A percentile compares a stretch with the other conserved stretches of the same genome.
Evolutionary conservation across 2,329 filamentous ascomycete species (phyloP).

Genomic region (Fusarium succisae): DNA sequence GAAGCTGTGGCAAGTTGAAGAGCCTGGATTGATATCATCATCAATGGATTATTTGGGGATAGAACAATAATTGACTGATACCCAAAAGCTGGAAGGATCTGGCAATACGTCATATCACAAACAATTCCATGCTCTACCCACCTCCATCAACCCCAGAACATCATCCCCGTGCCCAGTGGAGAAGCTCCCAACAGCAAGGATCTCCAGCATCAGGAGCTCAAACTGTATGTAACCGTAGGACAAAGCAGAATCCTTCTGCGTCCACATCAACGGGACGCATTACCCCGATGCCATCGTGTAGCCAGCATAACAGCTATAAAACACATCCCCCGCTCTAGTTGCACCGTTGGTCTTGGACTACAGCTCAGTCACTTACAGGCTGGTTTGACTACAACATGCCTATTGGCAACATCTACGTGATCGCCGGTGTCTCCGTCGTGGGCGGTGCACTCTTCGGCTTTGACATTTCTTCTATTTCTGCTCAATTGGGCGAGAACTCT

Average conservation of each 20-base stretch:
- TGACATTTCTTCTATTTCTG: conserved; percentile 39
- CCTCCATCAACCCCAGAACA: conserved; percentile 17
- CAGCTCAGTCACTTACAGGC: neutral
- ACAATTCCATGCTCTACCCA: neutral
- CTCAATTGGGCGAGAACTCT: conserved; percentile 45
- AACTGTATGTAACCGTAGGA: neutral
- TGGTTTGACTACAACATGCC: conserved; percentile 4
- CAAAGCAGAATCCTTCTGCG: neutral
- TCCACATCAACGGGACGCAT: conserved; percentile 3
- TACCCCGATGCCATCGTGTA: neutral
- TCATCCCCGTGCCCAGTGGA: conserved; percentile 15
- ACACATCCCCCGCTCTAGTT: neutral
- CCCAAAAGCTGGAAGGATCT: neutral
- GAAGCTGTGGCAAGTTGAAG: neutral
- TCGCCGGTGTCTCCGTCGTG: conserved; percentile 36
- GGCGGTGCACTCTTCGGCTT: conserved; percentile 41
- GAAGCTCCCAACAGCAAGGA: conserved; percentile 5
- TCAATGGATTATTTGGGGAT: rapidly evolving
- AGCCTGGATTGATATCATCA: rapidly evolving
- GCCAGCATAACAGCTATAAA: conserved; percentile 11
- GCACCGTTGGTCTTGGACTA: neutral
- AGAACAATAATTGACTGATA: neutral
- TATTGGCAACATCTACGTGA: conserved; percentile 41
- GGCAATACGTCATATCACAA: neutral
- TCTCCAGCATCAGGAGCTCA: conserved; percentile 24